phyloP scores from a whole-genome alignment of 352 stramenopile genomes.

The Phytophthora ohioensis region DNA sequence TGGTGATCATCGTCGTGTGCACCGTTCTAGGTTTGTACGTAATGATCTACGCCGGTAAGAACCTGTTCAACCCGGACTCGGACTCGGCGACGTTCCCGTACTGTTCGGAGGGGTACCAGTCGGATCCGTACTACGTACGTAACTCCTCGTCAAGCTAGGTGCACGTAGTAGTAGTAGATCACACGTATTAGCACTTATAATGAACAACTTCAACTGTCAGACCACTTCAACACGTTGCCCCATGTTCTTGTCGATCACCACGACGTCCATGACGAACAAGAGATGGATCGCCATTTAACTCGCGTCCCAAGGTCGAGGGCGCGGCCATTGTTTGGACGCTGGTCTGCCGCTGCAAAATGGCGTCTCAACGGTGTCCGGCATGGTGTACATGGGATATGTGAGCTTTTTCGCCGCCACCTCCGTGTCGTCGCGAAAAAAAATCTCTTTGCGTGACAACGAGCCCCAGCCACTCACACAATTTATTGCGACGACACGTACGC shows the following conservation, averaged over 20 bases:
- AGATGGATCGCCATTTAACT: constrained; percentile 2
- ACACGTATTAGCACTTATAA: constrained; percentile 11
- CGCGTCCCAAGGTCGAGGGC: constrained; percentile 10
- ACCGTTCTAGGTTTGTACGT: constrained; percentile 49
- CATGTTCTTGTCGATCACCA: constrained; percentile 18
- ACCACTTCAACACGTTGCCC: constrained; percentile 3
- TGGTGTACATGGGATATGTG: constrained; percentile 19
- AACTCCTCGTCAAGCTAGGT: constrained; percentile 28
- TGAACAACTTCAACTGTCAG: constrained; percentile 16
- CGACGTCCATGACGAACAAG: constrained; percentile 19
- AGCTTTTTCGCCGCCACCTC: background rate
- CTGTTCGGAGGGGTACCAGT: constrained; percentile 56
- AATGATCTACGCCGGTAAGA: constrained; percentile 51
- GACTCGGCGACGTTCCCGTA: constrained; percentile 56
- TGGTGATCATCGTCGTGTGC: constrained; percentile 49
- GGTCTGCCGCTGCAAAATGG: constrained; percentile 5
- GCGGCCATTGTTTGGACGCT: constrained; percentile 28
- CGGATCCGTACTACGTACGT: constrained; percentile 53
- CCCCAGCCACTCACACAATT: background rate
- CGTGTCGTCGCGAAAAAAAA: constrained; percentile 21
- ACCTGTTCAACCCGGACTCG: constrained; percentile 45
- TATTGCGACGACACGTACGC: background rate
- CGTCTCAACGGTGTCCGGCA: constrained; percentile 23
- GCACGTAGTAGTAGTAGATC: constrained; percentile 9
- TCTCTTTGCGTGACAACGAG: background rate